Base-by-base conservation (phyloP, 441 rosid species). In the Aleurites moluccanus region DNA sequence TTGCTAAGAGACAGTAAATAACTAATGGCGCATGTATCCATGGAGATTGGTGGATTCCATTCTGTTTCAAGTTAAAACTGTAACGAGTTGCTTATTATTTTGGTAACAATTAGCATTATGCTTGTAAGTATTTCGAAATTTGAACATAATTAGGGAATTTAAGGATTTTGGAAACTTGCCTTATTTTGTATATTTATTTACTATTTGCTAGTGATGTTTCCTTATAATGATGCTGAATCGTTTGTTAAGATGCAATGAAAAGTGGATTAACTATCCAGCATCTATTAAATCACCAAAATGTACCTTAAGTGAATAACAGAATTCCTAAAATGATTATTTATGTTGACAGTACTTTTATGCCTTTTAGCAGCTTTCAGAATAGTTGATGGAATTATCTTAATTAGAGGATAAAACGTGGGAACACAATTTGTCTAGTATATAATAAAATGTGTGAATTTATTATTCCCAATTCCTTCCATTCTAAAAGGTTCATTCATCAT, bases 21-120 rank as follows among this genome's bases (percentile, higher is more conserved):
- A 27, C 23, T 38, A 16, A 20, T 42, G 20, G 44, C n/a, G 30
- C 18, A 52, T 25, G 38, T 42, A 10, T 20, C 65, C 2, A 56
- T 40, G 59, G 65, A 78, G 57, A 50, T 68, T 67, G 40, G 38
- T 57, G 44, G 20, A 27, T 50, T 18, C 49, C 15, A 66, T 47
- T 66, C 2, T 25, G 35, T 50, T 30, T 57, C 55, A 10, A 56
- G 8, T 21, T 18, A 15, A 5, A 35, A 60, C 33, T 44, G 44
- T 11, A 38, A 10, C 40, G 23, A 61, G 69, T 61, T 59, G 61
- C 35, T 68, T 68, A 38, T 63, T 6, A 3, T 72, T 62, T 60
- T 60, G 21, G n/a, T n/a, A 16, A 28, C 67, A n/a, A 62, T 27
- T 13, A 47, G 33, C 1, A 20, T 23, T 21, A 47, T n/a, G n/a